phyloP scores from a whole-genome alignment of 225 moss, liverwort and hornwort species.

The Polytrichum commune region DNA sequence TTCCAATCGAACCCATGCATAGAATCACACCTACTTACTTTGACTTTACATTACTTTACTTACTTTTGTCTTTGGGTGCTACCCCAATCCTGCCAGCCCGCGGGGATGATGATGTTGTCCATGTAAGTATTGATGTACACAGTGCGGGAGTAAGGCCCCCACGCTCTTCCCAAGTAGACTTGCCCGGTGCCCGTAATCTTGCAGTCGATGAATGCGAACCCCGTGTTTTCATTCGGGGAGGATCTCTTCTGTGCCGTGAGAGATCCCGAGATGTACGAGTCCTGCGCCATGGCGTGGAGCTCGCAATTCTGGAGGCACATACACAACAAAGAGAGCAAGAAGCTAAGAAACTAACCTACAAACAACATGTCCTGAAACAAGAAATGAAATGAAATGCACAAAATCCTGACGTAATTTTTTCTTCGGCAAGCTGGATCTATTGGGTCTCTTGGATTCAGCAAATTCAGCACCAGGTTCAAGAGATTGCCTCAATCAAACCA shows the following conservation, averaged over 20 bases:
- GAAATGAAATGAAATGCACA: too few species aligned
- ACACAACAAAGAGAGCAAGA: neutral
- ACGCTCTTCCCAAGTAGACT: conserved; percentile 73
- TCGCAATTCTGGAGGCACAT: conserved; percentile 52
- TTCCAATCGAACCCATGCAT: neutral
- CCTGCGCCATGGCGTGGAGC: conserved; percentile 58
- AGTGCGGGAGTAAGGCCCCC: conserved; percentile 76
- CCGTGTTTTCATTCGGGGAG: conserved; percentile 55
- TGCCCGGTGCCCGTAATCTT: conserved; percentile 72
- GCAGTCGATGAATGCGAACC: conserved; percentile 78
- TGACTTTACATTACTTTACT: neutral
- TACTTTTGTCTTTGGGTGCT: conserved; percentile 45
- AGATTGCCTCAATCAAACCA: too few species aligned
- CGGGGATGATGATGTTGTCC: conserved; percentile 59
- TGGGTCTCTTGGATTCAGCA: too few species aligned
- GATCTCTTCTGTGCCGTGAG: conserved; percentile 80
- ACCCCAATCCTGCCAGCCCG: conserved; percentile 85
- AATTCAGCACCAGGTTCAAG: too few species aligned
- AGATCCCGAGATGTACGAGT: conserved; percentile 59
- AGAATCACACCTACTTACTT: neutral
- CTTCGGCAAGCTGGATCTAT: too few species aligned
- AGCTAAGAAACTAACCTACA: neutral
- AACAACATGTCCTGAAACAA: neutral
- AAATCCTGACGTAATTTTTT: too few species aligned
- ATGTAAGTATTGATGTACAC: conserved; percentile 74